Evolutionary conservation across 2,329 filamentous ascomycete genomes (phyloP).

Genomic region (Penicillium sp.): DNA sequence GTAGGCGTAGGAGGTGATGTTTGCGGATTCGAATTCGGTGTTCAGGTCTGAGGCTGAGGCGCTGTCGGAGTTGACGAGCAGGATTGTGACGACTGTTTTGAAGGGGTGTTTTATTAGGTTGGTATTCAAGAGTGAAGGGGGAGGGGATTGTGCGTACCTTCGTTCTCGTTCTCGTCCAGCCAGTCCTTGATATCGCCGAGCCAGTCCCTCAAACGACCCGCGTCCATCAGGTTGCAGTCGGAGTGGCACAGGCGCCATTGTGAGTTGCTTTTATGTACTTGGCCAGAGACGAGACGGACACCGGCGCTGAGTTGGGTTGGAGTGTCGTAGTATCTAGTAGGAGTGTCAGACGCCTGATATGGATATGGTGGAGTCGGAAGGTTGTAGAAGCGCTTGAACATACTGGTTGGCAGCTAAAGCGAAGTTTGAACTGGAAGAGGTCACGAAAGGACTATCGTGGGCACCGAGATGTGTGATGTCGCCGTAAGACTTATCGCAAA

Average conservation of each 20-base stretch:
- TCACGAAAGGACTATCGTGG: slow-evolving; percentile 74
- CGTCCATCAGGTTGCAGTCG: slow-evolving; percentile 69
- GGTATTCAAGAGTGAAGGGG: too few relatives aligned
- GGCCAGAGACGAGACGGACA: slow-evolving; percentile 71
- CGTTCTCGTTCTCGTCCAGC: slow-evolving; percentile 71
- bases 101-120: not conserved
- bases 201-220: slow-evolving; percentile 68
- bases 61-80: slow-evolving; percentile 72
- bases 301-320: slow-evolving; percentile 72
- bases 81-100: slow-evolving; percentile 66
- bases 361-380: not conserved
- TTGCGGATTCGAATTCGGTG: slow-evolving; percentile 59
- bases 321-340: slow-evolving; percentile 62
- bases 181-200: slow-evolving; percentile 66
- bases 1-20: slow-evolving; percentile 67
- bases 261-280: slow-evolving; percentile 67
- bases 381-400: slow-evolving; percentile 19
- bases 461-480: slow-evolving; percentile 78
- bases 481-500: slow-evolving; percentile 74
- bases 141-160: slow-evolving; percentile 45
- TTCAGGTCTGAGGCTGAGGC: slow-evolving; percentile 61
- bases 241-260: slow-evolving; percentile 73
- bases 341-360: slow-evolving; percentile 1
- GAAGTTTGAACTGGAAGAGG: slow-evolving; percentile 65
- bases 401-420: slow-evolving; percentile 73